These are phyloP conservation scores for Kwoniella dejecticola DNA, from an alignment of 768 basidiomycete species.

Conservation along the genomic window DNA sequence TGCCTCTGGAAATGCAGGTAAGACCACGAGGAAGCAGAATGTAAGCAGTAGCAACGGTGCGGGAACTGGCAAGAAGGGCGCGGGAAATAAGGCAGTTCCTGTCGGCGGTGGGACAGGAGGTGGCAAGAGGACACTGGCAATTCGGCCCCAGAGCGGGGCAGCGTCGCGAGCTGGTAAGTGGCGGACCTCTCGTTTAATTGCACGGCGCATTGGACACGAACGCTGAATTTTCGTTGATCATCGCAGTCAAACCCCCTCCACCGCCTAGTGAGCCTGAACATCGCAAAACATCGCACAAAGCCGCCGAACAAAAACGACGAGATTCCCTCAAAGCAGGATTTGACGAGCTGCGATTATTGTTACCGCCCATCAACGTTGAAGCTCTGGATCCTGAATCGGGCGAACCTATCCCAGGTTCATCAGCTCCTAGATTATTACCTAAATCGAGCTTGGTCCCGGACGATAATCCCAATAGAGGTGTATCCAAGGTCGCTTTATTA, in stretches of 20 bases:
- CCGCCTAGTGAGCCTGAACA: slow-evolving; percentile 42
- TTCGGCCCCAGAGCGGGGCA: slow-evolving; percentile 29
- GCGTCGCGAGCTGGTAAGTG: slow-evolving; percentile 42
- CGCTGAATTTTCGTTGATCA: not conserved
- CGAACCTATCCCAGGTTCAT: slow-evolving; percentile 80
- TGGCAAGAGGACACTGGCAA: slow-evolving; percentile 42
- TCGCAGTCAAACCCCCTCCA: slow-evolving; percentile 56
- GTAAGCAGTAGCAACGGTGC: not conserved
- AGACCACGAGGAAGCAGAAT: slow-evolving; percentile 1
- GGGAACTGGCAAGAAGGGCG: slow-evolving; percentile 8
- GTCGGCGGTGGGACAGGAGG: slow-evolving; percentile 8
- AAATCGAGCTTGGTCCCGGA: slow-evolving; percentile 63
- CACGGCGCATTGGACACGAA: too few relatives aligned
- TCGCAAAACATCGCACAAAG: slow-evolving; percentile 67
- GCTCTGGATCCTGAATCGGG: slow-evolving; percentile 70
- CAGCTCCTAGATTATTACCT: slow-evolving; percentile 88
- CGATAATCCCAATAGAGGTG: slow-evolving; percentile 92
- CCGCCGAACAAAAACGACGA: slow-evolving; percentile 94
- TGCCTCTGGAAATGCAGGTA: not conserved
- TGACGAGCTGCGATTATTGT: slow-evolving; percentile 61
- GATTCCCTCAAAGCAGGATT: slow-evolving; percentile 94
- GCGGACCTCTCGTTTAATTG: not conserved
- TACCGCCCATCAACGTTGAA: slow-evolving; percentile 77
- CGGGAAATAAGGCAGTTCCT: slow-evolving; percentile 2
- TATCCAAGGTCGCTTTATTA: slow-evolving; percentile 88